These are phyloP conservation scores for Periglandula ipomoeae DNA, from an alignment of 2,329 filamentous ascomycete species.

Conservation along the genomic window DNA sequence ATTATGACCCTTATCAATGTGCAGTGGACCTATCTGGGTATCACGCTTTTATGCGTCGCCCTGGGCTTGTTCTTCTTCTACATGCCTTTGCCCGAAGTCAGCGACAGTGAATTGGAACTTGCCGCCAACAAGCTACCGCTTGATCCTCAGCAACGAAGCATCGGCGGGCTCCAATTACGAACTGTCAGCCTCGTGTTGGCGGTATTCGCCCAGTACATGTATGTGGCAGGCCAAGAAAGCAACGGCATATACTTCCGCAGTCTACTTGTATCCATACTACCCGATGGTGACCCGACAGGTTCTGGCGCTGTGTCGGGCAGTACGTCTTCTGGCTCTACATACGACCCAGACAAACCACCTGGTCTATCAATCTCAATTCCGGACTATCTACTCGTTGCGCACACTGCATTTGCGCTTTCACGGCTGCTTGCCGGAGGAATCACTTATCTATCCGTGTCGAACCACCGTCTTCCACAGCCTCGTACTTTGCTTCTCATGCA, in stretches of 20 bases:
- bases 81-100: slow-evolving; percentile 54
- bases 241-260: slow-evolving; percentile 51
- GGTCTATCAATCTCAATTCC: slow-evolving; percentile 46
- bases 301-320: slow-evolving; percentile 14
- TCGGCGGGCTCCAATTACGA: slow-evolving; percentile 43
- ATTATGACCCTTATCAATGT: slow-evolving; percentile 56
- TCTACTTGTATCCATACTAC: slow-evolving; percentile 36
- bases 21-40: slow-evolving; percentile 79
- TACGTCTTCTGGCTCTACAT: slow-evolving; percentile 17
- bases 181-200: slow-evolving; percentile 57
- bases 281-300: slow-evolving; percentile 15
- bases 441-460: slow-evolving; percentile 45
- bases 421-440: slow-evolving; percentile 60
- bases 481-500: slow-evolving; percentile 60
- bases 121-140: slow-evolving; percentile 39
- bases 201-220: slow-evolving; percentile 67
- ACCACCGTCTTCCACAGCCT: slow-evolving; percentile 49
- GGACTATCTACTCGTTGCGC: slow-evolving; percentile 63
- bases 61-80: slow-evolving; percentile 63
- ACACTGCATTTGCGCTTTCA: slow-evolving; percentile 63
- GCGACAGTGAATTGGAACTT: slow-evolving; percentile 43
- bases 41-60: slow-evolving; percentile 63
- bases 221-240: slow-evolving; percentile 65
- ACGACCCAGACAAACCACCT: slow-evolving; percentile 23
- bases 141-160: slow-evolving; percentile 37